phyloP scores from a whole-genome alignment of 257 asterid genomes.

The Solanum lycopersicoides region DNA sequence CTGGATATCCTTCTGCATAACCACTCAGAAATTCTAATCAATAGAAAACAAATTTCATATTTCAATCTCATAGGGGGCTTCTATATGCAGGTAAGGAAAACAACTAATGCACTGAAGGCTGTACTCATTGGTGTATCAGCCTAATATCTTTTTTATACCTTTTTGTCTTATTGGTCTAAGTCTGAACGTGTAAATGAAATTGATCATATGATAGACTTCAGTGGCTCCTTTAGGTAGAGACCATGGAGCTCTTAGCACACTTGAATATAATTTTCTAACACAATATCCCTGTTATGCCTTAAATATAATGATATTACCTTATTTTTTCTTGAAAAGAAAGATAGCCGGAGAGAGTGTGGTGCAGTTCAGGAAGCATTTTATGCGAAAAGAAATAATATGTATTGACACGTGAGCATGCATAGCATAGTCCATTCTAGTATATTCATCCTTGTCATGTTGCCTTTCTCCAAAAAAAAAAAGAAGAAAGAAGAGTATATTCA shows the following conservation, averaged over 20 bases:
- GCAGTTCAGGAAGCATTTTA: neutral
- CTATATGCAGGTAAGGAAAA: neutral
- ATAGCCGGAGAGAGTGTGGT: neutral
- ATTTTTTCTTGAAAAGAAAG: neutral
- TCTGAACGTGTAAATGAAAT: neutral
- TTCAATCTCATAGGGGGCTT: neutral
- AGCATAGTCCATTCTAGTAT: neutral
- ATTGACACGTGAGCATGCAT: neutral
- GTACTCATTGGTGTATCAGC: neutral
- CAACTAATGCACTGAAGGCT: neutral
- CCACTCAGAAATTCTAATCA: neutral
- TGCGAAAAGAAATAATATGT: neutral
- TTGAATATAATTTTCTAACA: neutral
- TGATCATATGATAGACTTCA: neutral
- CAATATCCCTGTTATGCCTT: neutral
- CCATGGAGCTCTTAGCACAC: neutral
- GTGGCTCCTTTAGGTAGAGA: neutral
- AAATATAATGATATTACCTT: neutral
- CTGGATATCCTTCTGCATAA: neutral
- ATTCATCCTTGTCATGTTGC: neutral
- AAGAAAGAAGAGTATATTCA: neutral
- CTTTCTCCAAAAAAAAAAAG: neutral
- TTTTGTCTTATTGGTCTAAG: neutral
- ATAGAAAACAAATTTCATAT: neutral
- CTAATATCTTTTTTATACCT: neutral